Evolutionary conservation across 108 stramenopile species (phyloP).

Genomic region (Phaeodactylum tricornutum): DNA sequence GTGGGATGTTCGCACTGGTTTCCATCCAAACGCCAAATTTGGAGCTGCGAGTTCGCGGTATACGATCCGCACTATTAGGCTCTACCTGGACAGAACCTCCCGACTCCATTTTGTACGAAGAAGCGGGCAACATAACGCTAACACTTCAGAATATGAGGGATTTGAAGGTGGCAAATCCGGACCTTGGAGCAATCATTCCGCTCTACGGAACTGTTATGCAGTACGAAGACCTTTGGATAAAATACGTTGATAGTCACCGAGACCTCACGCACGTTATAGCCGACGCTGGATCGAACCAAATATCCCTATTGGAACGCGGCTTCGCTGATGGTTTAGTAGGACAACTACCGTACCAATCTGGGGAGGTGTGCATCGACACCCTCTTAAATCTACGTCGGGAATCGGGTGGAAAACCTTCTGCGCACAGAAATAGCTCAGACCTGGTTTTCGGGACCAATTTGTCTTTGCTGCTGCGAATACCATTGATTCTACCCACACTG

Average conservation of each 20-base stretch:
- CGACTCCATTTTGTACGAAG: too few relatives aligned
- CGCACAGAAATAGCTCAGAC: too few relatives aligned
- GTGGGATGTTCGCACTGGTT: constrained; percentile 15
- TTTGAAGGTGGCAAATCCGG: neutral
- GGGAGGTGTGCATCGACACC: neutral
- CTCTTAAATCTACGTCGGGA: neutral
- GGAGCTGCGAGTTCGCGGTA: constrained; percentile 2
- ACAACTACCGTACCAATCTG: constrained; percentile 25
- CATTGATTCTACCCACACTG: constrained; percentile 17
- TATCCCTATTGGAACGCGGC: constrained; percentile 10
- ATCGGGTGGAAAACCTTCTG: too few relatives aligned
- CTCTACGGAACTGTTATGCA: constrained; percentile 6
- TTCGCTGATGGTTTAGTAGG: constrained; percentile 27
- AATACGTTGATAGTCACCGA: too few relatives aligned
- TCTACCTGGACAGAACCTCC: too few relatives aligned
- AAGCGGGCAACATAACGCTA: neutral
- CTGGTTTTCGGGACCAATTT: too few relatives aligned
- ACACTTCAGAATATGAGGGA: too few relatives aligned
- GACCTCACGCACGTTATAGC: constrained; percentile 4
- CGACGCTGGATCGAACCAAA: constrained; percentile 9
- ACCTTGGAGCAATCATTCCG: constrained; percentile 5
- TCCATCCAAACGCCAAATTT: constrained; percentile 8
- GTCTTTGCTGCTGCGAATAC: constrained; percentile 10
- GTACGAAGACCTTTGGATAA: constrained; percentile 5
- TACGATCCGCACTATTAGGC: neutral